phyloP scores from a whole-genome alignment of 768 basidiomycete species.

The Candolleomyces aberdarensis region DNA sequence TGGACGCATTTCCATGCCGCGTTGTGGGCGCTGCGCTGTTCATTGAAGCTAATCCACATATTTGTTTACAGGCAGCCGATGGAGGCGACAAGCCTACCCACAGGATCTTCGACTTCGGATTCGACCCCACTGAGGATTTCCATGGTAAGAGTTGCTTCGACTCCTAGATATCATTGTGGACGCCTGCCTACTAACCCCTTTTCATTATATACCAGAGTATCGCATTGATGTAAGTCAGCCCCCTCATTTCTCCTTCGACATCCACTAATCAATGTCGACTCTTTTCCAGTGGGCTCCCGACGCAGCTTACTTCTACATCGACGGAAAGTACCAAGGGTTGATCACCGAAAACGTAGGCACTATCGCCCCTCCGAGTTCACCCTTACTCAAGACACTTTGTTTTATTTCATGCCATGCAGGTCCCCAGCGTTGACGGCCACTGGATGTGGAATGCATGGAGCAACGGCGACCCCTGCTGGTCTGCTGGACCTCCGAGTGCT shows the following conservation, averaged over 20 bases:
- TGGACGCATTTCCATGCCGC: background rate
- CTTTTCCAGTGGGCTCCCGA: constrained; percentile 24
- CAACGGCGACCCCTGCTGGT: constrained; percentile 32
- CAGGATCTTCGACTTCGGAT: constrained; percentile 25
- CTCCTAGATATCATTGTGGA: background rate
- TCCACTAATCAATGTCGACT: background rate
- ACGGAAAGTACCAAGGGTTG: constrained; percentile 20
- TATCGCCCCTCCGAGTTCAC: background rate
- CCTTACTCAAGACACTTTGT: background rate
- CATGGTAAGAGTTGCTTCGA: constrained; percentile 23
- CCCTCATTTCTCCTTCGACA: too few species aligned
- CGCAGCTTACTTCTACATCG: constrained; percentile 32
- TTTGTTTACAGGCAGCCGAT: constrained; percentile 16
- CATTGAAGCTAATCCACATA: too few species aligned
- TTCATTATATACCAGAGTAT: constrained; percentile 32
- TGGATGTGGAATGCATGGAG: constrained; percentile 38
- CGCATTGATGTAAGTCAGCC: constrained; percentile 28
- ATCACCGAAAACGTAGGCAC: constrained; percentile 26
- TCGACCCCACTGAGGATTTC: constrained; percentile 29
- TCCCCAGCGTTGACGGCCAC: constrained; percentile 24
- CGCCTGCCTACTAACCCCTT: too few species aligned
- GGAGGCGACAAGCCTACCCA: constrained; percentile 16
- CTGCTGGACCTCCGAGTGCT: constrained; percentile 30
- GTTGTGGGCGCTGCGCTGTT: background rate
- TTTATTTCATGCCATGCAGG: constrained; percentile 13